Percentiles rank a stretch among this genome's conserved stretches.
phyloP scores from a whole-genome alignment of 331 rosid genomes.

The Cucumis variabilis region DNA sequence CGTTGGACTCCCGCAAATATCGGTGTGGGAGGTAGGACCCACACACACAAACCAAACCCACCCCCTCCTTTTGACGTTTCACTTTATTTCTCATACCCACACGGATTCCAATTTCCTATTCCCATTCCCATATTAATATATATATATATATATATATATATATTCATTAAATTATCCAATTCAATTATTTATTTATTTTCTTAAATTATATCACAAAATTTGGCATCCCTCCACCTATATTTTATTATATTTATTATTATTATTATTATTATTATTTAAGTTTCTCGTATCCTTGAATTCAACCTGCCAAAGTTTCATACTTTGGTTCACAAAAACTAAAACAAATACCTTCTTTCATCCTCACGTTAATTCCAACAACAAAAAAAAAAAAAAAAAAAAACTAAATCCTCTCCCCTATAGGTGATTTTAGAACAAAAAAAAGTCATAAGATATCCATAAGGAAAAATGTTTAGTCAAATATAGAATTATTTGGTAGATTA shows the following conservation, averaged over 20 bases:
- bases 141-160: too few species aligned
- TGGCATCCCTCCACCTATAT: background rate
- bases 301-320: background rate
- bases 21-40: constrained; percentile 5
- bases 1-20: constrained; percentile 28
- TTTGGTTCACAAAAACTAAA: too few species aligned
- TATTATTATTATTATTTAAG: background rate
- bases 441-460: too few species aligned
- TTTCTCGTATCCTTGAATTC: background rate
- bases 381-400: too few species aligned
- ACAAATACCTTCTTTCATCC: too few species aligned
- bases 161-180: background rate
- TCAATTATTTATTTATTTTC: background rate
- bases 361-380: too few species aligned
- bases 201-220: accelerated
- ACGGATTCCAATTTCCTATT: constrained; percentile 10
- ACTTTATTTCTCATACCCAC: background rate
- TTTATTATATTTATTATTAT: too few species aligned
- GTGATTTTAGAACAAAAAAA: too few species aligned
- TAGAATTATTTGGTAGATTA: too few species aligned
- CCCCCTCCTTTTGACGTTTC: too few species aligned
- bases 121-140: background rate
- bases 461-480: too few species aligned
- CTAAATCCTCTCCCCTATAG: too few species aligned
- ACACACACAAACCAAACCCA: background rate